Evolutionary conservation across 2,329 filamentous ascomycete genomes (phyloP).

Genomic region (Arthrobotrys iridis): DNA sequence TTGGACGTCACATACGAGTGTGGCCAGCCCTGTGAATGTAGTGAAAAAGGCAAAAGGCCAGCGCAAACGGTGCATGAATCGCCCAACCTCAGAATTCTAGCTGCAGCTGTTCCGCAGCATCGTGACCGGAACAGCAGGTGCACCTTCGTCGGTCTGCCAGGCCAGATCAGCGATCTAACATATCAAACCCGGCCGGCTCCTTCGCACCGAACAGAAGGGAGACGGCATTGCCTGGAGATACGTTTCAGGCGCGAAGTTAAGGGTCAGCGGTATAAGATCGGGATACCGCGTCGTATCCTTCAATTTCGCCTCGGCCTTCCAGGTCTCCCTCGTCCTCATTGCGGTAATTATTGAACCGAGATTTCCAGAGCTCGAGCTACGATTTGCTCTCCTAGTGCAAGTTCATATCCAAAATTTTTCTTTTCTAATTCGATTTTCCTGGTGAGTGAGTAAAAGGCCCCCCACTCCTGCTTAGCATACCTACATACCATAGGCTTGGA

Average conservation of each 20-base stretch:
- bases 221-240: conserved; percentile 26
- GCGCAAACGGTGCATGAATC: conserved; percentile 51
- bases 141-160: conserved; percentile 53
- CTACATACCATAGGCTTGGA: conserved; percentile 17
- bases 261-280: conserved; percentile 45
- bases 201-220: conserved; percentile 9
- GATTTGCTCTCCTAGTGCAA: background rate
- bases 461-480: conserved; percentile 31
- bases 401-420: background rate
- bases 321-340: conserved; percentile 29
- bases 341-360: conserved; percentile 53
- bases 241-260: conserved; percentile 41
- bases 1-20: conserved; percentile 37
- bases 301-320: conserved; percentile 33
- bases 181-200: conserved; percentile 19
- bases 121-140: conserved; percentile 55
- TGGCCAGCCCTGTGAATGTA: conserved; percentile 20
- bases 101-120: conserved; percentile 53
- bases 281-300: conserved; percentile 37
- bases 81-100: conserved; percentile 53
- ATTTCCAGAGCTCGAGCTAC: conserved; percentile 30
- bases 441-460: conserved; percentile 37
- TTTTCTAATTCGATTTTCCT: conserved; percentile 16
- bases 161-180: conserved; percentile 52
- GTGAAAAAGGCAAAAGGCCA: conserved; percentile 22